Percentiles rank a stretch among this genome's conserved stretches.
These are phyloP conservation scores for Rosa chinensis DNA, from an alignment of 306 rosid species.

Conservation along the genomic window DNA sequence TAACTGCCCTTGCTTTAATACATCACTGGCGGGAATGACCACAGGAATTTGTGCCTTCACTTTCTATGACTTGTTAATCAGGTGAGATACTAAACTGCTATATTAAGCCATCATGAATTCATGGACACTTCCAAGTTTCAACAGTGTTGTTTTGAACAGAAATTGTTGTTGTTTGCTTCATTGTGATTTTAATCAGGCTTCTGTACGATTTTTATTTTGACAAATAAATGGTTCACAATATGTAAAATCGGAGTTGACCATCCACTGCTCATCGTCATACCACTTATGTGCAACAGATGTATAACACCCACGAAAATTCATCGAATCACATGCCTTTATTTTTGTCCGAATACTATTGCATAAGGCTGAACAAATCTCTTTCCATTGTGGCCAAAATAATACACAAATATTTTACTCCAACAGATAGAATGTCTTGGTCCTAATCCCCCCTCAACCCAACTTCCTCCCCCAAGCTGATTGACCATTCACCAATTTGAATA, in stretches of 20 bases:
- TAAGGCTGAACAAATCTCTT: neutral
- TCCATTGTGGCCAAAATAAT: neutral
- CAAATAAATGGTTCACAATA: neutral
- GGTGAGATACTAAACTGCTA: neutral
- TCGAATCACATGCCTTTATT: neutral
- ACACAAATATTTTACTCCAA: neutral
- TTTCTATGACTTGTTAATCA: constrained; percentile 59
- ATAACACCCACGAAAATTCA: neutral
- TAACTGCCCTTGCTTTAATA: constrained; percentile 52
- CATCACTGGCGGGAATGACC: constrained; percentile 79
- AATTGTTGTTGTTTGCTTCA: constrained; percentile 16
- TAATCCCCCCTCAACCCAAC: neutral
- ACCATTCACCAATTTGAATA: neutral
- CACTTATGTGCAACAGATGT: neutral
- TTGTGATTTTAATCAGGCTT: neutral
- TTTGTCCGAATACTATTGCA: too few species aligned
- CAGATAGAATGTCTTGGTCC: neutral
- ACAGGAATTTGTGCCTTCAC: too few species aligned
- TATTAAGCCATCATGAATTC: constrained; percentile 31
- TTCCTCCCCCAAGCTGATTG: neutral
- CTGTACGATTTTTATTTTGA: neutral
- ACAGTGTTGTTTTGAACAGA: constrained; percentile 13
- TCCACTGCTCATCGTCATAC: too few species aligned
- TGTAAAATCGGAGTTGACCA: neutral
- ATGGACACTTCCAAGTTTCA: constrained; percentile 1